Percentiles rank a stretch among this genome's conserved stretches.
Evolutionary conservation across 1,139 yeast genomes (phyloP).

Genomic region (Saccharomyces hybrid): DNA sequence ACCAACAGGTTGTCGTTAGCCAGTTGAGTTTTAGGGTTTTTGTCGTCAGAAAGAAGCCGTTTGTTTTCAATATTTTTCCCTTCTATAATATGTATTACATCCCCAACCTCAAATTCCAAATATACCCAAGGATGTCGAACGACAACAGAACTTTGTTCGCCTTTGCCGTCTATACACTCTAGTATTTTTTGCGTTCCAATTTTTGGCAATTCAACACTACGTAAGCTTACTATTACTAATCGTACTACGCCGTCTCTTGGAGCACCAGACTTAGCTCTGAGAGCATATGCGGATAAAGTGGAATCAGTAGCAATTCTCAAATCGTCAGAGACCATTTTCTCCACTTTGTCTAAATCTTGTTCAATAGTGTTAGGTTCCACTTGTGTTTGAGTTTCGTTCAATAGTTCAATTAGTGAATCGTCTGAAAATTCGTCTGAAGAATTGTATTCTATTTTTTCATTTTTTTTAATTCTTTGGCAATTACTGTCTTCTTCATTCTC

Average conservation of each 20-base stretch:
- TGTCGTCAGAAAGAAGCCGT: slow-evolving; percentile 26
- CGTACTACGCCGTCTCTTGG: slow-evolving; percentile 43
- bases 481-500: neutral
- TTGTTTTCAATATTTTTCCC: slow-evolving; percentile 35
- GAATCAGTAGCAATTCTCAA: neutral
- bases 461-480: neutral
- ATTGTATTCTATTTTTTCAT: neutral
- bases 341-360: slow-evolving; percentile 1
- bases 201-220: slow-evolving; percentile 32
- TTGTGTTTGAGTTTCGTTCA: slow-evolving; percentile 3
- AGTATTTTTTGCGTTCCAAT: slow-evolving; percentile 42
- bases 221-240: slow-evolving; percentile 34
- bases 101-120: slow-evolving; percentile 39
- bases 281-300: neutral
- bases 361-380: neutral
- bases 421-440: slow-evolving; percentile 6
- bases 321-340: neutral
- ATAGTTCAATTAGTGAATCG: slow-evolving; percentile 1
- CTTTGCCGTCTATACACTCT: slow-evolving; percentile 38
- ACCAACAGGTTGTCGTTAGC: slow-evolving; percentile 55
- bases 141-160: slow-evolving; percentile 36
- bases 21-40: slow-evolving; percentile 40
- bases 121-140: slow-evolving; percentile 44
- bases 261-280: slow-evolving; percentile 38
- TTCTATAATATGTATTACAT: slow-evolving; percentile 53